These are phyloP conservation scores for Murraya koenigii DNA, from an alignment of 345 rosid species.

Conservation along the genomic window DNA sequence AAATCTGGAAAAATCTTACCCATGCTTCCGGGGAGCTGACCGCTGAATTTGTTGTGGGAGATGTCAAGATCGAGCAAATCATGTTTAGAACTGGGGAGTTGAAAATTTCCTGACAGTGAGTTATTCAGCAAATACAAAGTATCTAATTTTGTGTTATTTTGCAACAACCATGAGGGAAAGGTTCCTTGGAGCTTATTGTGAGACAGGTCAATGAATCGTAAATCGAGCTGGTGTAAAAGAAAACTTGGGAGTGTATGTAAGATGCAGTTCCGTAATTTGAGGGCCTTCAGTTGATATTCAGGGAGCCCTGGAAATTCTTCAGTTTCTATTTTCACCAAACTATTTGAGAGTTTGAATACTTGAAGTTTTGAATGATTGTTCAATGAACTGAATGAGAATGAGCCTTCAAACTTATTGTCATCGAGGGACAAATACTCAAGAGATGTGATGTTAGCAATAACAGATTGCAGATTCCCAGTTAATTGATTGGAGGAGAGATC, in stretches of 20 bases:
- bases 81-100: background rate
- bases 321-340: background rate
- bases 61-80: background rate
- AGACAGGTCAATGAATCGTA: background rate
- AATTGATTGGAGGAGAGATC: constrained; percentile 5
- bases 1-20: background rate
- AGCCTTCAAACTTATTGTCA: background rate
- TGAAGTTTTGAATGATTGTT: background rate
- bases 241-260: background rate
- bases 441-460: background rate
- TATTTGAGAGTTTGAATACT: background rate
- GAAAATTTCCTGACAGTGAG: background rate
- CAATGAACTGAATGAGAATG: background rate
- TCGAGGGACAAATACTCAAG: constrained; percentile 5
- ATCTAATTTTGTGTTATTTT: background rate
- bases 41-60: background rate
- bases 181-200: background rate
- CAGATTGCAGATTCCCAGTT: background rate
- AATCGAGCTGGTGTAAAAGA: background rate
- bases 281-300: background rate
- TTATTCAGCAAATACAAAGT: background rate
- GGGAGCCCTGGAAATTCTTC: background rate
- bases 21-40: background rate
- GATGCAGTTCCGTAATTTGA: background rate
- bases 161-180: background rate